Conservation (phyloP, 2,329 filamentous ascomycete genomes). For the Cryphonectria japonica region DNA sequence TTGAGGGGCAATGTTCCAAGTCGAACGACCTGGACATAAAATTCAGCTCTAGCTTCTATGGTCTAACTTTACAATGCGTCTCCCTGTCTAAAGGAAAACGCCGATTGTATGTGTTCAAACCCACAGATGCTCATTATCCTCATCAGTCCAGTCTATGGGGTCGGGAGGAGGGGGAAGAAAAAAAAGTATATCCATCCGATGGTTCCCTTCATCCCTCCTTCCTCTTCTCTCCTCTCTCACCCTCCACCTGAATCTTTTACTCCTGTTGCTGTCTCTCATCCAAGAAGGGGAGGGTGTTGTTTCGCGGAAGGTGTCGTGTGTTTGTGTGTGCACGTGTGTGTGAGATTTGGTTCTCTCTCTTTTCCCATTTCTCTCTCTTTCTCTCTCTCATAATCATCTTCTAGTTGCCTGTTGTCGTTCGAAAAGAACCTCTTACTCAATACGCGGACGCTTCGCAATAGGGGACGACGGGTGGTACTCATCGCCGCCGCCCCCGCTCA, state of each 20-base stretch:
- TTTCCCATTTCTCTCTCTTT: not conserved
- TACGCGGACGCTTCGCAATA: slow-evolving; percentile 29
- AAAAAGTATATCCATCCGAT: slow-evolving; percentile 4
- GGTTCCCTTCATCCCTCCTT: not conserved
- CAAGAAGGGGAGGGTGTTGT: not conserved
- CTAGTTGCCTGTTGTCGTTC: slow-evolving; percentile 28
- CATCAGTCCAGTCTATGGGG: not conserved
- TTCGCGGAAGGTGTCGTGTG: not conserved
- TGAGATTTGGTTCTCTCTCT: not conserved
- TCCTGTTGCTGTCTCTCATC: not conserved
- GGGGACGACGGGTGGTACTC: slow-evolving; percentile 13
- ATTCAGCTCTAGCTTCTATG: slow-evolving; percentile 25
- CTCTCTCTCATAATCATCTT: not conserved
- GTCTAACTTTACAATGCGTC: slow-evolving; percentile 18
- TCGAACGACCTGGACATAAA: slow-evolving; percentile 21
- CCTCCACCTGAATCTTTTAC: not conserved
- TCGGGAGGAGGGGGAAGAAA: not conserved
- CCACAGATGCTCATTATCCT: slow-evolving; percentile 5
- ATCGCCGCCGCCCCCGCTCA: slow-evolving; percentile 18
- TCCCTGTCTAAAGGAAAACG: slow-evolving; percentile 9
- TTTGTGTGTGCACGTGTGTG: not conserved
- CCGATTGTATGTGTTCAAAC: slow-evolving; percentile 16
- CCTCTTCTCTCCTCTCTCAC: not conserved
- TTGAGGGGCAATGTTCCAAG: not conserved
- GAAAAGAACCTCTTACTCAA: slow-evolving; percentile 26